These are phyloP conservation scores for Chloromonas sp. DNA, from an alignment of 163 green algal genomes.

Conservation along the genomic window DNA sequence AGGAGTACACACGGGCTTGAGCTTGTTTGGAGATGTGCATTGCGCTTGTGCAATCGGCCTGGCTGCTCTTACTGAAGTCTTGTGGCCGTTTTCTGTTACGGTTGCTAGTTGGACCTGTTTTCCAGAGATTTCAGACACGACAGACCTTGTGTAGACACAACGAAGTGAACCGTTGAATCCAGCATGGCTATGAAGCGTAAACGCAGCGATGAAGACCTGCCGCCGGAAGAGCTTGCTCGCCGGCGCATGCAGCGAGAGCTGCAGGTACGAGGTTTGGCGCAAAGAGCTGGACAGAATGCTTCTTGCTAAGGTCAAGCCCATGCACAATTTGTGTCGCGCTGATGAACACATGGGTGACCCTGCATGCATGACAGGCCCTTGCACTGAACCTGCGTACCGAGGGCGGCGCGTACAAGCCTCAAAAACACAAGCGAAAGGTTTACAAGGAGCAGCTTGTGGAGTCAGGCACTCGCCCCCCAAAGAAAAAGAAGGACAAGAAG, in stretches of 20 bases:
- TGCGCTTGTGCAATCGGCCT: too few relatives aligned
- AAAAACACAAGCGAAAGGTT: slow-evolving; percentile 30
- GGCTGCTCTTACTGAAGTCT: too few relatives aligned
- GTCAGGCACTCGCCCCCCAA: not conserved
- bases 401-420: slow-evolving; percentile 19
- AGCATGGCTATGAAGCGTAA: not conserved
- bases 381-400: slow-evolving; percentile 8
- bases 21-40: too few relatives aligned
- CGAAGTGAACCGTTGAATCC: not conserved
- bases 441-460: slow-evolving; percentile 3
- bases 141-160: too few relatives aligned
- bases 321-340: not conserved
- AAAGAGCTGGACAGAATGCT: not conserved
- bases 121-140: too few relatives aligned
- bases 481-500: slow-evolving; percentile 1
- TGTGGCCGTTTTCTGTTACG: too few relatives aligned
- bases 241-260: not conserved
- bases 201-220: not conserved
- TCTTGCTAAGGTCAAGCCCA: not conserved
- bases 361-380: not conserved
- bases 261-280: not conserved
- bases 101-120: too few relatives aligned
- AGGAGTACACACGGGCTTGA: too few relatives aligned
- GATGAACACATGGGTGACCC: not conserved
- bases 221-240: not conserved